Percentiles rank a stretch among this genome's conserved stretches.
Evolutionary conservation across 371 early-diverging fungal species (phyloP).

Genomic region (Apophysomyces elegans): DNA sequence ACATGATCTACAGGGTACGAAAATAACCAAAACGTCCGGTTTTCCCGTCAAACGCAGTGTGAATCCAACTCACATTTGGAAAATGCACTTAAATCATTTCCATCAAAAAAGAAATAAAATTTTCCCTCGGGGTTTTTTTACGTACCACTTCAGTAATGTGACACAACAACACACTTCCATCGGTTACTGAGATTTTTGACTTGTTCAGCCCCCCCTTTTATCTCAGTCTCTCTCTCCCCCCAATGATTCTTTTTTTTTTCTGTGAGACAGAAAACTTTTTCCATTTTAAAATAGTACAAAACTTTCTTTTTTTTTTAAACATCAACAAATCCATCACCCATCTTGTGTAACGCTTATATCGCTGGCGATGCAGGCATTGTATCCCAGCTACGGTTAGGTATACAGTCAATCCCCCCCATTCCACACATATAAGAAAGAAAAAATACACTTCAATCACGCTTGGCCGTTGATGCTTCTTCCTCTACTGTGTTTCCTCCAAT

Average conservation of each 20-base stretch:
- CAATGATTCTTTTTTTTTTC: neutral
- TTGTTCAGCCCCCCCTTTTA: no score
- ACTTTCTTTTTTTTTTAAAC: no score
- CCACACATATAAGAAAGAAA: no score
- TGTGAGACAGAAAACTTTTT: slow-evolving; percentile 1
- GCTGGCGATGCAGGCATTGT: neutral
- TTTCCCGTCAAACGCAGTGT: no score
- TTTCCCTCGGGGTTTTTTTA: neutral
- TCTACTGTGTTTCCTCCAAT: neutral
- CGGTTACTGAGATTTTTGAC: neutral
- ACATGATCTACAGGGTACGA: slow-evolving; percentile 8
- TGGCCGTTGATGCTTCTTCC: slow-evolving; percentile 10
- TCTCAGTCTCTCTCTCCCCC: neutral
- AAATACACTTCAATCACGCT: slow-evolving; percentile 11
- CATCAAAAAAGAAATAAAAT: slow-evolving; percentile 3
- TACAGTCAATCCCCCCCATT: neutral
- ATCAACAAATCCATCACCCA: neutral
- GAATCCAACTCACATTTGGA: no score
- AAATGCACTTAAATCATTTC: neutral
- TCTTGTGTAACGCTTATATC: neutral
- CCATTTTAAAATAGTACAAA: neutral
- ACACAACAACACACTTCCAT: neutral
- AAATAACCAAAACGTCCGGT: neutral
- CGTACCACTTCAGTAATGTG: neutral
- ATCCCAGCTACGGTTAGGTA: neutral